Conservation (phyloP, 768 basidiomycete species). For the Amanita polypyramis region DNA sequence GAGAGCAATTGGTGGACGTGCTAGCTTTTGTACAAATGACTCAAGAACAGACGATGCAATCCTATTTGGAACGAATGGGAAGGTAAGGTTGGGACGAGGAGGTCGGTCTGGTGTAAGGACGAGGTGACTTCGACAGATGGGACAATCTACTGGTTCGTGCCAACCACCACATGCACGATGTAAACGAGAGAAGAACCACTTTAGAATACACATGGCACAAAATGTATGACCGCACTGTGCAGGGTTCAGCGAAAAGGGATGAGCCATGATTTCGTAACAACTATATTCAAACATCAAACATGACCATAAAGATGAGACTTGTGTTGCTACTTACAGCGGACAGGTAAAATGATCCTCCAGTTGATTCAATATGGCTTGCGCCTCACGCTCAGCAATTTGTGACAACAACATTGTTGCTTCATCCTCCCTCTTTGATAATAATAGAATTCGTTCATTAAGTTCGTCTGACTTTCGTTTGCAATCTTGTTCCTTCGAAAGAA, state of each 20-base stretch:
- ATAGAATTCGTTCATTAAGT: slow-evolving; percentile 29
- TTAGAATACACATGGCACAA: slow-evolving; percentile 55
- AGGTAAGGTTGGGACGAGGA: slow-evolving; percentile 39
- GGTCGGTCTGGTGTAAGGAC: slow-evolving; percentile 38
- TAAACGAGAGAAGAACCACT: slow-evolving; percentile 60
- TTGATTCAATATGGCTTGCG: slow-evolving; percentile 32
- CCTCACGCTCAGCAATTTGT: slow-evolving; percentile 31
- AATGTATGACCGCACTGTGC: slow-evolving; percentile 58
- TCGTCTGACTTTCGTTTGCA: slow-evolving; percentile 24
- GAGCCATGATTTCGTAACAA: slow-evolving; percentile 56
- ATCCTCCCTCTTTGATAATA: slow-evolving; percentile 29
- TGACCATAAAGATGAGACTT: background rate
- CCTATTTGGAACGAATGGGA: slow-evolving; percentile 58
- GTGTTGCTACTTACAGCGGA: slow-evolving; percentile 36
- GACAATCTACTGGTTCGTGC: slow-evolving; percentile 61
- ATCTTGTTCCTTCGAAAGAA: slow-evolving; percentile 29
- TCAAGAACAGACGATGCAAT: slow-evolving; percentile 40
- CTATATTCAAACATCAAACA: slow-evolving; percentile 22
- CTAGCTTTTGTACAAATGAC: slow-evolving; percentile 41
- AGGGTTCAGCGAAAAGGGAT: slow-evolving; percentile 46
- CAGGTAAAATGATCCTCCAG: slow-evolving; percentile 60
- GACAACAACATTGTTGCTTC: slow-evolving; percentile 30
- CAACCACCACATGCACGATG: slow-evolving; percentile 54
- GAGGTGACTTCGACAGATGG: slow-evolving; percentile 49
- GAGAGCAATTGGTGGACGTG: slow-evolving; percentile 22